Evolutionary conservation across 2,329 filamentous ascomycete genomes (phyloP).

Genomic region (Calonectria hongkongensis): DNA sequence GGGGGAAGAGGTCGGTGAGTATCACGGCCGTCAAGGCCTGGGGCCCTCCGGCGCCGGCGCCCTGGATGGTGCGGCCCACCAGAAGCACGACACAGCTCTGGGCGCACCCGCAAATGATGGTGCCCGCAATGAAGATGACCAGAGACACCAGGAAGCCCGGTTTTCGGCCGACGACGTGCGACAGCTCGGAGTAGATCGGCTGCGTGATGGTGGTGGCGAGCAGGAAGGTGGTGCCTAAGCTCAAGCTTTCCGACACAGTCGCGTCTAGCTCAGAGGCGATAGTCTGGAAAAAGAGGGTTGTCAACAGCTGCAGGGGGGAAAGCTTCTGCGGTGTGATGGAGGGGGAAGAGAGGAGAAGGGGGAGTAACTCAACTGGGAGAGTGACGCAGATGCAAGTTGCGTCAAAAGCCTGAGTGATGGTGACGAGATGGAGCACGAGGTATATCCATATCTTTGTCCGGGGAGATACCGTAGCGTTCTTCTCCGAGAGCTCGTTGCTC

Average conservation of each 20-base stretch:
- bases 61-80: constrained; percentile 59
- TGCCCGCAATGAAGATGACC: constrained; percentile 64
- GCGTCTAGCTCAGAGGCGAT: constrained; percentile 53
- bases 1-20: constrained; percentile 63
- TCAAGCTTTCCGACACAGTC: constrained; percentile 51
- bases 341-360: neutral
- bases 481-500: neutral
- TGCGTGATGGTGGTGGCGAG: constrained; percentile 78
- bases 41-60: constrained; percentile 60
- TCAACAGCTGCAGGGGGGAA: constrained; percentile 31
- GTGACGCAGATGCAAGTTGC: constrained; percentile 55
- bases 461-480: neutral
- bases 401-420: constrained; percentile 52
- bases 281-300: constrained; percentile 20
- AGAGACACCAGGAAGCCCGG: constrained; percentile 47
- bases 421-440: constrained; percentile 48
- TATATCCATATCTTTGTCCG: constrained; percentile 45
- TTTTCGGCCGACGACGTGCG: constrained; percentile 61
- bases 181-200: constrained; percentile 65
- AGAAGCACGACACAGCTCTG: constrained; percentile 57
- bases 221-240: constrained; percentile 78
- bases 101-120: constrained; percentile 60
- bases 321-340: neutral
- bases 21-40: constrained; percentile 59
- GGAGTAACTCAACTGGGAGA: constrained; percentile 52